Conservation (phyloP, 2,329 filamentous ascomycete species). For the Calonectria henricotiae region DNA sequence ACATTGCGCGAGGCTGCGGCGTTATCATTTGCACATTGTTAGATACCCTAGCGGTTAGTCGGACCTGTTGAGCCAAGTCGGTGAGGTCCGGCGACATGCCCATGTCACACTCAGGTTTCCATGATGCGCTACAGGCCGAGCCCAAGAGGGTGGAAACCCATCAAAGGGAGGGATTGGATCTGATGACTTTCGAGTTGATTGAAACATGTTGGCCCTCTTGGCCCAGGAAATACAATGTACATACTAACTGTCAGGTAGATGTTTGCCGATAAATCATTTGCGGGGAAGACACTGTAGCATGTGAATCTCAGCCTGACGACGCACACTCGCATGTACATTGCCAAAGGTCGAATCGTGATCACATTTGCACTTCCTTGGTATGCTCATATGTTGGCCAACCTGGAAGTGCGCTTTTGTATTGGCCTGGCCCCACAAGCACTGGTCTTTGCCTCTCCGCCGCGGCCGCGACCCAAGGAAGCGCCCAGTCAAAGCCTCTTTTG, state of each 20-base stretch:
- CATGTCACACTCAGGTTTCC: background rate
- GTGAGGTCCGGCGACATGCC: slow-evolving; percentile 20
- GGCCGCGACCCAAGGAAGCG: slow-evolving; percentile 7
- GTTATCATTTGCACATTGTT: slow-evolving; percentile 41
- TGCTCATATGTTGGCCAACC: background rate
- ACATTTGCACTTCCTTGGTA: background rate
- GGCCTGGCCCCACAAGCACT: slow-evolving; percentile 14
- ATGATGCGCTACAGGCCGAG: background rate
- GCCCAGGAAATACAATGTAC: background rate
- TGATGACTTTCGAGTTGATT: background rate
- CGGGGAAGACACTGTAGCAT: background rate
- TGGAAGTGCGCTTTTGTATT: background rate
- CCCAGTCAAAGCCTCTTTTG: background rate
- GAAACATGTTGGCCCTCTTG: background rate
- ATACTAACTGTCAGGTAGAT: background rate
- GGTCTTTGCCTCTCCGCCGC: slow-evolving; percentile 1
- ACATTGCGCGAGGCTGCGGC: slow-evolving; percentile 21
- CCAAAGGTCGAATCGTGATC: background rate
- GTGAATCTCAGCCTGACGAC: background rate
- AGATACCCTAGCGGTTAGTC: slow-evolving; percentile 43
- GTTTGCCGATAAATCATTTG: background rate
- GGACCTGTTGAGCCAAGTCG: slow-evolving; percentile 24
- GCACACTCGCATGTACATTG: background rate
- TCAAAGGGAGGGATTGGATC: background rate
- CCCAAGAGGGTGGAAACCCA: background rate